Conservation (phyloP, 2,329 filamentous ascomycete species). For the Penicillium sp. region DNA sequence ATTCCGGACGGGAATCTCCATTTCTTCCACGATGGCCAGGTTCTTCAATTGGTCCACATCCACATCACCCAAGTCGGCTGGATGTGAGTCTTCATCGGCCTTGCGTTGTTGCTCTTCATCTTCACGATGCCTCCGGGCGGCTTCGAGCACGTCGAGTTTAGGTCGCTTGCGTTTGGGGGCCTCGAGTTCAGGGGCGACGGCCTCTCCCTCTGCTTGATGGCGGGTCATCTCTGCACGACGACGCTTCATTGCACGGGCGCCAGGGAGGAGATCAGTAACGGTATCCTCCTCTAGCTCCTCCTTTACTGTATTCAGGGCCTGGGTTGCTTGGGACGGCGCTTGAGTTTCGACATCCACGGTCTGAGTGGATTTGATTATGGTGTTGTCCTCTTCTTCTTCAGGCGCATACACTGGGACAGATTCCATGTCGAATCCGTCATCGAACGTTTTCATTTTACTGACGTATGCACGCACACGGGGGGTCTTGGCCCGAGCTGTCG, state of each 20-base stretch:
- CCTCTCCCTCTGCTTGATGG: conserved; percentile 38
- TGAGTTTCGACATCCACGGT: conserved; percentile 20
- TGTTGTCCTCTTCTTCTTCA: conserved; percentile 23
- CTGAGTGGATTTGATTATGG: conserved; percentile 13
- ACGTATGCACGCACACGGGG: conserved; percentile 31
- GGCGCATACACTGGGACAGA: conserved; percentile 37
- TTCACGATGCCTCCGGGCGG: conserved; percentile 55
- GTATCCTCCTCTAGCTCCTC: conserved; percentile 51
- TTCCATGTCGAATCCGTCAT: conserved; percentile 54
- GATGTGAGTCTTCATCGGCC: conserved; percentile 55
- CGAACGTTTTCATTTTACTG: conserved; percentile 70
- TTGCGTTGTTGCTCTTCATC: conserved; percentile 52
- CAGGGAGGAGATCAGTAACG: conserved; percentile 72
- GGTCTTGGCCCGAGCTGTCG: conserved; percentile 20
- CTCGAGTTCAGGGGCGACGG: conserved; percentile 24
- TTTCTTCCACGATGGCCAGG: conserved; percentile 72
- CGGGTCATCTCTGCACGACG: conserved; percentile 63
- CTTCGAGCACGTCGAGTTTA: conserved; percentile 67
- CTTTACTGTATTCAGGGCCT: conserved; percentile 25
- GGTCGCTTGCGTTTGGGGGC: conserved; percentile 51
- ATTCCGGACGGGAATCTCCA: conserved; percentile 55
- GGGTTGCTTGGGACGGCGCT: conserved; percentile 24
- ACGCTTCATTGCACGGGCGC: conserved; percentile 74
- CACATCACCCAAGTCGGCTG: conserved; percentile 57
- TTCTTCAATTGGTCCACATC: conserved; percentile 71